Conservation (phyloP, 768 basidiomycete species). For the Phaffia tasmanica region DNA sequence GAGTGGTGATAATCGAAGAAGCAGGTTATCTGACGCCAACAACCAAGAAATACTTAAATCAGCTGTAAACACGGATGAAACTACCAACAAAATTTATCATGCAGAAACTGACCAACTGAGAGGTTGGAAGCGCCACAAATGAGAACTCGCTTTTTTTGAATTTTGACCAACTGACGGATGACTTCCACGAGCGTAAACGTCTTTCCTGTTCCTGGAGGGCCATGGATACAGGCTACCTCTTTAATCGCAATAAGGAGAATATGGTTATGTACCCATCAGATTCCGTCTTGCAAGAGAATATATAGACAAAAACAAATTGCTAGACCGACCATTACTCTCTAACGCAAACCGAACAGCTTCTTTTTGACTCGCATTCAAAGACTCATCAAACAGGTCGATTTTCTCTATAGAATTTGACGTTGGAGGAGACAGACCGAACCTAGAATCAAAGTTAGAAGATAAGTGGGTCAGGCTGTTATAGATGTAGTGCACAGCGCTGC, state of each 20-base stretch:
- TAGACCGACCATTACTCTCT: constrained; percentile 46
- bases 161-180: constrained; percentile 38
- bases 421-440: constrained; percentile 40
- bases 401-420: constrained; percentile 30
- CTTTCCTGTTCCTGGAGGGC: constrained; percentile 97
- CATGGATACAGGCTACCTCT: constrained; percentile 83
- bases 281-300: not conserved
- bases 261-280: not conserved
- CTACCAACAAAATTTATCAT: not conserved
- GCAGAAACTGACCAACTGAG: constrained; percentile 53
- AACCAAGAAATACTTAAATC: not conserved
- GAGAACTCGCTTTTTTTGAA: constrained; percentile 48
- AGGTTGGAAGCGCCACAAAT: constrained; percentile 91
- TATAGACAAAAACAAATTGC: not conserved
- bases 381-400: constrained; percentile 59
- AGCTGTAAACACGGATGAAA: not conserved
- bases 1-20: constrained; percentile 56
- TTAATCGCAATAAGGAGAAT: not conserved
- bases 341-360: constrained; percentile 74
- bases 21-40: constrained; percentile 59
- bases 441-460: constrained; percentile 10
- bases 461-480: constrained; percentile 37
- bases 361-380: constrained; percentile 72
- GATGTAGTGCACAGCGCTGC: constrained; percentile 41
- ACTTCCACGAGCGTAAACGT: constrained; percentile 85